Conservation (phyloP, 768 basidiomycete species). For the Pisolithus microcarpus region DNA sequence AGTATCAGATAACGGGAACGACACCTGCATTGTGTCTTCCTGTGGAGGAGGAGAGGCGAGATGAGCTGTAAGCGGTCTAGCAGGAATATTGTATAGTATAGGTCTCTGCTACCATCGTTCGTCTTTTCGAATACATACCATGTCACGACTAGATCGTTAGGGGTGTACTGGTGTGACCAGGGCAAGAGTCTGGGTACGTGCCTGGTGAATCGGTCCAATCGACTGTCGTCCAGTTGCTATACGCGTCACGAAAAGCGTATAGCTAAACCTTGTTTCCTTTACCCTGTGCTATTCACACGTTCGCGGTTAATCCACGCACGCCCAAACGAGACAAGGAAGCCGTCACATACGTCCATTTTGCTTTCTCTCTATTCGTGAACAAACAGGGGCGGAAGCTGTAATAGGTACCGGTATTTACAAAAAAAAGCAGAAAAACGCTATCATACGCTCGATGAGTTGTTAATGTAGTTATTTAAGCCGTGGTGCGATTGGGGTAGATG, state of each 20-base stretch:
- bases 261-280: background rate
- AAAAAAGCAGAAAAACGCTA: background rate
- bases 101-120: no score
- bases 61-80: constrained; percentile 19
- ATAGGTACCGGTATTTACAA: background rate
- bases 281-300: no score
- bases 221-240: background rate
- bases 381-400: background rate
- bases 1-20: constrained; percentile 83
- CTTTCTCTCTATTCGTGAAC: background rate
- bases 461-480: background rate
- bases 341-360: background rate
- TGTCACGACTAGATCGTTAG: background rate
- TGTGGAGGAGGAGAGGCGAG: constrained; percentile 27
- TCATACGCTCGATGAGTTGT: background rate
- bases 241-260: background rate
- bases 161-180: background rate
- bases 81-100: no score
- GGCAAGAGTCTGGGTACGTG: background rate
- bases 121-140: no score
- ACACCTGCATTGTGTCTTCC: constrained; percentile 73
- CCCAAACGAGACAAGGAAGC: background rate
- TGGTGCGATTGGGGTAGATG: background rate
- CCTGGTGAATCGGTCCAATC: no score
- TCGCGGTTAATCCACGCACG: no score